Evolutionary conservation across 257 asterid genomes (phyloP).

Genomic region (Solanum clarkiae): DNA sequence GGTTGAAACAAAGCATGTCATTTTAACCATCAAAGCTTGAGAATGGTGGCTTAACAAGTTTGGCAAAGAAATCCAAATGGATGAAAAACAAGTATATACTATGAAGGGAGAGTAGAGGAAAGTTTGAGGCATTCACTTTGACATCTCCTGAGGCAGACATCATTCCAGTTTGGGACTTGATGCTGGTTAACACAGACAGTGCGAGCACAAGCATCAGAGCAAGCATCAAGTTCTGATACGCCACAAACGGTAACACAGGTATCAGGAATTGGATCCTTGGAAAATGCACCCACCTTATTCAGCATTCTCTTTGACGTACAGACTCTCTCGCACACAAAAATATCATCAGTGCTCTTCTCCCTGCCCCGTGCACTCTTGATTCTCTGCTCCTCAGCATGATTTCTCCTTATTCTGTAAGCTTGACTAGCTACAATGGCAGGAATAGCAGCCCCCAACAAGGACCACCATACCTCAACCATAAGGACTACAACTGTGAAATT

Average conservation of each 20-base stretch:
- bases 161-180: constrained; percentile 98
- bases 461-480: constrained; percentile 97
- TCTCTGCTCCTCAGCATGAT: constrained; percentile 67
- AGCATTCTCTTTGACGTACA: constrained; percentile 93
- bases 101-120: constrained; percentile 11
- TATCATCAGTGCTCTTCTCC: constrained; percentile 80
- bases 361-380: constrained; percentile 68
- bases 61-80: background rate
- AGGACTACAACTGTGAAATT: background rate
- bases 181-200: constrained; percentile 92
- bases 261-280: constrained; percentile 96
- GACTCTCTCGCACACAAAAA: constrained; percentile 89
- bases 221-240: constrained; percentile 90
- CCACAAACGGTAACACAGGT: constrained; percentile 94
- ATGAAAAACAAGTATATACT: background rate
- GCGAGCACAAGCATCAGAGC: constrained; percentile 92
- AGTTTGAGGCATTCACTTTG: constrained; percentile 87
- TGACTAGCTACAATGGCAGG: constrained; percentile 83
- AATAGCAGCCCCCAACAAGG: constrained; percentile 75
- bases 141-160: constrained; percentile 83
- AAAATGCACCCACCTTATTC: constrained; percentile 89
- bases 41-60: background rate
- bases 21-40: background rate
- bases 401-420: constrained; percentile 67
- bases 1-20: background rate